Evolutionary conservation across 495 filamentous ascomycete genomes (phyloP).

Genomic region (Neurospora terricola): DNA sequence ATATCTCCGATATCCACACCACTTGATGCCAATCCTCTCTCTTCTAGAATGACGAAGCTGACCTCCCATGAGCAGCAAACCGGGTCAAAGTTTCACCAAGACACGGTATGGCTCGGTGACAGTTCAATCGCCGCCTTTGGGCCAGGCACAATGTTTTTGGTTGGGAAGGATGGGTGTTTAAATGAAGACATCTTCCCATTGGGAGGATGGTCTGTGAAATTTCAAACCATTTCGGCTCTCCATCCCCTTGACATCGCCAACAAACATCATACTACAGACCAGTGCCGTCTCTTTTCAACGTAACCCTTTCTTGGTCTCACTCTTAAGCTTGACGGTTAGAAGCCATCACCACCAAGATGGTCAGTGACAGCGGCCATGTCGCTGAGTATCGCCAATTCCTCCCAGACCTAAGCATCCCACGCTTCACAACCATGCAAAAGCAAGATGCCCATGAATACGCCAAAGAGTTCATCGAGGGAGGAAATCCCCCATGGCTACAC

Average conservation of each 20-base stretch:
- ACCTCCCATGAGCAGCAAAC: not conserved
- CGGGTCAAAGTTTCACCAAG: not conserved
- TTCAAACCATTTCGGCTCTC: not conserved
- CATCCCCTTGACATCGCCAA: not conserved
- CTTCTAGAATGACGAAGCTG: not conserved
- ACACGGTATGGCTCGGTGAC: not conserved
- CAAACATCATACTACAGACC: not conserved
- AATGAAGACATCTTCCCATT: not conserved
- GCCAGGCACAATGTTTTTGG: not conserved
- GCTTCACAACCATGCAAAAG: constrained; percentile 52
- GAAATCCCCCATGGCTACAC: constrained; percentile 58
- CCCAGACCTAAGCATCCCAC: constrained; percentile 48
- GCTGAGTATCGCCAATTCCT: constrained; percentile 34
- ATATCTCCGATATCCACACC: not conserved
- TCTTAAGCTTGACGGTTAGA: not conserved
- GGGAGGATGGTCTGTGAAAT: not conserved
- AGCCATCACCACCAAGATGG: not conserved
- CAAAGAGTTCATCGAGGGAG: constrained; percentile 45
- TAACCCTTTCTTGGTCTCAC: not conserved
- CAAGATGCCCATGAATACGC: constrained; percentile 59
- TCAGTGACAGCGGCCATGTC: not conserved
- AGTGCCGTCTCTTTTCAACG: not conserved
- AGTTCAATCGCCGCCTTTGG: not conserved
- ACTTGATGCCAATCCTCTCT: not conserved
- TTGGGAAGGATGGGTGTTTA: not conserved